These are phyloP conservation scores for Coniophora puteana DNA, from an alignment of 1,284 basidiomycete genomes.

Conservation along the genomic window DNA sequence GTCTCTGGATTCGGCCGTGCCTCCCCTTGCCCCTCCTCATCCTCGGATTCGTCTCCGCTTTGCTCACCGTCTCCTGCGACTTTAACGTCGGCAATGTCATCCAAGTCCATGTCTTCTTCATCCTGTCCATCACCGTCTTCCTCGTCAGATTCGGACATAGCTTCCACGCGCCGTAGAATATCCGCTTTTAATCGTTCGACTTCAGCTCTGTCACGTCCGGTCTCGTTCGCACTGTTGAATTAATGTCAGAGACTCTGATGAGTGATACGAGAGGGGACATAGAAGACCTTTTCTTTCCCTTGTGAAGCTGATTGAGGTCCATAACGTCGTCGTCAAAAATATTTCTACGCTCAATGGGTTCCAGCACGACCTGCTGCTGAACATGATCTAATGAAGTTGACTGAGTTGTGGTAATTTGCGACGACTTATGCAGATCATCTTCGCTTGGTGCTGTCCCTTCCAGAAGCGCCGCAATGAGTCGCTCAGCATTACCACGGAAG, in stretches of 20 bases:
- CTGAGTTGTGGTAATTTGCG: neutral
- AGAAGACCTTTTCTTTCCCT: constrained; percentile 67
- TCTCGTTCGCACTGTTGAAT: constrained; percentile 42
- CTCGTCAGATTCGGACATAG: constrained; percentile 62
- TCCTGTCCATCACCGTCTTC: constrained; percentile 44
- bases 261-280: constrained; percentile 4
- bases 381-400: constrained; percentile 2
- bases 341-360: constrained; percentile 52
- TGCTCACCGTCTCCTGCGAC: constrained; percentile 60
- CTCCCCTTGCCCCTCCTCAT: constrained; percentile 22
- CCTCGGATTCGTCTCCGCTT: constrained; percentile 40
- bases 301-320: constrained; percentile 53
- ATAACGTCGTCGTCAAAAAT: constrained; percentile 70
- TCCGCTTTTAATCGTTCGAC: constrained; percentile 76
- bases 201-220: constrained; percentile 52
- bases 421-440: constrained; percentile 24
- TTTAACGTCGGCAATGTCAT: constrained; percentile 50
- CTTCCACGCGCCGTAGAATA: constrained; percentile 74
- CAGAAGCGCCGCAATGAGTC: constrained; percentile 63
- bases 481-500: constrained; percentile 50
- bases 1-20: constrained; percentile 45
- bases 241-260: constrained; percentile 10
- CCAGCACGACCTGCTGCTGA: neutral
- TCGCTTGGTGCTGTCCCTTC: constrained; percentile 60
- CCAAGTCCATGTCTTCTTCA: constrained; percentile 35